These are phyloP conservation scores for Leucosporidium creatinivorum DNA, from an alignment of 768 basidiomycete genomes.

Conservation along the genomic window DNA sequence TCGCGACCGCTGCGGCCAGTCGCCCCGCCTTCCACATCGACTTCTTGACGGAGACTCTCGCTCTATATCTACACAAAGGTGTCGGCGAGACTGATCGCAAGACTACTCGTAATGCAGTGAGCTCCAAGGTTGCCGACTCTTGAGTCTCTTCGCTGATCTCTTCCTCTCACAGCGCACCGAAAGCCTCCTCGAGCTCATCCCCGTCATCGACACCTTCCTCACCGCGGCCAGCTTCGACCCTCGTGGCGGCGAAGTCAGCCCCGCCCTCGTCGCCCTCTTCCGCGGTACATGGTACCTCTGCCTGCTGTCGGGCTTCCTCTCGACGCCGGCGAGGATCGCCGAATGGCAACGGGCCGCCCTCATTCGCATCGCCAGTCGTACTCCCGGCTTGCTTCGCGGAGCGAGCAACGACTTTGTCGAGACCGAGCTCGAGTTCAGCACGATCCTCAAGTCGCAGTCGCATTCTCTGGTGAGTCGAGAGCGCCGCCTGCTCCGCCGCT, in stretches of 20 bases:
- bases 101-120: too few species aligned
- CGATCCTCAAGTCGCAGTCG: slow-evolving; percentile 75
- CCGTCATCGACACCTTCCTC: slow-evolving; percentile 84
- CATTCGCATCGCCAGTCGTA: slow-evolving; percentile 71
- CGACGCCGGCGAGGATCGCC: slow-evolving; percentile 20
- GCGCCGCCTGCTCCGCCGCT: not conserved
- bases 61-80: slow-evolving; percentile 78
- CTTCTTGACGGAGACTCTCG: slow-evolving; percentile 76
- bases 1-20: slow-evolving; percentile 53
- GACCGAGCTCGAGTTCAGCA: slow-evolving; percentile 86
- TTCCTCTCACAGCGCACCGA: slow-evolving; percentile 54
- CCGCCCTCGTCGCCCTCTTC: slow-evolving; percentile 65
- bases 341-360: slow-evolving; percentile 72
- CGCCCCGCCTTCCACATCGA: slow-evolving; percentile 69
- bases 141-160: not conserved
- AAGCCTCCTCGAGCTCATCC: slow-evolving; percentile 75
- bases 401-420: slow-evolving; percentile 71
- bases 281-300: slow-evolving; percentile 92
- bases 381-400: slow-evolving; percentile 76
- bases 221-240: slow-evolving; percentile 62
- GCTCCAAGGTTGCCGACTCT: not conserved
- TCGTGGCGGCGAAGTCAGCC: slow-evolving; percentile 50
- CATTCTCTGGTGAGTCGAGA: slow-evolving; percentile 37
- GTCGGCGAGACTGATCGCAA: slow-evolving; percentile 52
- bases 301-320: slow-evolving; percentile 72